Base-by-base conservation (phyloP, 805 yeast species). In the Lipomyces lipofer region DNA sequence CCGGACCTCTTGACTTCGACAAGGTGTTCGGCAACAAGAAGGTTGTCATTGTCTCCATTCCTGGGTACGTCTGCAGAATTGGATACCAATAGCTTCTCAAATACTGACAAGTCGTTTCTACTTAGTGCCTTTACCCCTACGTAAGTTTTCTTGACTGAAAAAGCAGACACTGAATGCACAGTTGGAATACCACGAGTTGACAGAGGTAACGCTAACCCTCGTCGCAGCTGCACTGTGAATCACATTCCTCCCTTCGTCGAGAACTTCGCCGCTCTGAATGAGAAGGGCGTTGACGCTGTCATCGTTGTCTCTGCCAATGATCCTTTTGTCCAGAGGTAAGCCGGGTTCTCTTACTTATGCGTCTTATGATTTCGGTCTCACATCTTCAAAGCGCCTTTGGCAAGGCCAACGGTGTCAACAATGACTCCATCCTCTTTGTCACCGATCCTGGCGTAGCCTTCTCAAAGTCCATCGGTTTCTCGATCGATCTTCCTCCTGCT, bases 111-210 rank as follows among this genome's bases (percentile, higher is more conserved):
- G 7, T 39, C 9, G 15, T 43, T 6, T 43, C 36, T 91, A n/a
- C n/a, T n/a, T n/a, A n/a, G n/a, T 59, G 94, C 95, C 9, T 88
- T 86, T 77, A 86, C 95, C 25, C 95, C 92, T 52, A 82, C 92
- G 60, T 56, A 49, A 19, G 60, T 12, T 3, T 8, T 6, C 12
- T 13, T 15, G 21, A n/a, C n/a, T n/a, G n/a, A n/a, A n/a, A n/a
- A n/a, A n/a, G n/a, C n/a, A n/a, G n/a, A n/a, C 9, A 38, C 9
- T 9, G 12, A 29, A 29, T 9, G 33, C 8, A 29, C 8, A 29
- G 33, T 9, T 9, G 13, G 13, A 36, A 19, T 13, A 7, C 8
- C 40, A 9, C 5, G 40, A 4, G 19, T 36, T 36, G 22, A 25
- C 2, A 7, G 21, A 17, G 21, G 15, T 22, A 25, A 33, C 30